Evolutionary conservation across 2,329 filamentous ascomycete species (phyloP).

Genomic region (Neofusicoccum sp.): DNA sequence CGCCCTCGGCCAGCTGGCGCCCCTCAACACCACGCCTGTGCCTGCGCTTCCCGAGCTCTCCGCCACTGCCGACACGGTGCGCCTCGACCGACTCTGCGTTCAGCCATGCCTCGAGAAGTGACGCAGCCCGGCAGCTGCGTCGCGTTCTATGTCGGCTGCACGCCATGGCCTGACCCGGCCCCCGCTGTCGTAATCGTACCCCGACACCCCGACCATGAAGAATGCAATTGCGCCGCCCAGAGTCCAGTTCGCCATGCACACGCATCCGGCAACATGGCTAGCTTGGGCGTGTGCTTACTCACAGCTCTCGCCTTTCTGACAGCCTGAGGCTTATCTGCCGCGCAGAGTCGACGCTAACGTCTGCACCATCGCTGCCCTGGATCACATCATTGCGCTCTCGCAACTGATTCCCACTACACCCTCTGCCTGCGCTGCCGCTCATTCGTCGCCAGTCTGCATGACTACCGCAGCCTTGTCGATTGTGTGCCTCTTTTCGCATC

Average conservation of each 20-base stretch:
- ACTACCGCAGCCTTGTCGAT: slow-evolving; percentile 15
- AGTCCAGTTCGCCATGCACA: neutral
- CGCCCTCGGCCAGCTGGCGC: neutral
- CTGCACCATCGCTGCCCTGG: slow-evolving; percentile 7
- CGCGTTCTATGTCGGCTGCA: neutral
- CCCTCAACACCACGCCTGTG: slow-evolving; percentile 6
- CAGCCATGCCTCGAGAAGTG: too few relatives aligned
- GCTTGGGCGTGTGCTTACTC: neutral
- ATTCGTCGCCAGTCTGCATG: slow-evolving; percentile 13
- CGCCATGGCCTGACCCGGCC: neutral
- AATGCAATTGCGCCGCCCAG: neutral
- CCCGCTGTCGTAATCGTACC: slow-evolving; percentile 3
- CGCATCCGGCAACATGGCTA: neutral
- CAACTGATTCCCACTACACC: slow-evolving; percentile 6
- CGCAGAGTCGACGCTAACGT: neutral
- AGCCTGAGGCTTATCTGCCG: neutral
- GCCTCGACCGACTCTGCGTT: too few relatives aligned
- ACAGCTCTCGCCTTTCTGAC: neutral
- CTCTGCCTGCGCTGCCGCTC: neutral
- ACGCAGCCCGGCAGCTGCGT: too few relatives aligned
- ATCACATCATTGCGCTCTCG: slow-evolving; percentile 17
- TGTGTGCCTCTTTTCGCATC: slow-evolving; percentile 7
- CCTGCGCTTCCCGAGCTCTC: neutral
- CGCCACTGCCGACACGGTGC: neutral
- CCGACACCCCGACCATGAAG: slow-evolving; percentile 4